phyloP scores from a whole-genome alignment of 371 early-diverging fungal genomes.

The Mucor indicus region DNA sequence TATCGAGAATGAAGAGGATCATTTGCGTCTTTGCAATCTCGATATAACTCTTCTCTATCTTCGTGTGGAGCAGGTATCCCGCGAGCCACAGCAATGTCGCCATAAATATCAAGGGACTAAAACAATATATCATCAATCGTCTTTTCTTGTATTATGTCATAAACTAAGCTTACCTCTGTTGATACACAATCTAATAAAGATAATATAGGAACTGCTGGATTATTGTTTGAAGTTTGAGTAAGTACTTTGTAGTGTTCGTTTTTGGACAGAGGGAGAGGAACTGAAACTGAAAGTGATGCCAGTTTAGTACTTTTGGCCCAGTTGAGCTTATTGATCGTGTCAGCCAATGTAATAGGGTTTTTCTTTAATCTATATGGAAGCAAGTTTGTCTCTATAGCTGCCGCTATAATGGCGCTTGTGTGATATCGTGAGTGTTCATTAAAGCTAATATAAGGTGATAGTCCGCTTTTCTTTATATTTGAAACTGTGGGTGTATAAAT shows the following conservation, averaged over 20 bases:
- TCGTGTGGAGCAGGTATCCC: conserved; percentile 22
- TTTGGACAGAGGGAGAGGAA: conserved; percentile 47
- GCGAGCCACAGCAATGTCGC: conserved; percentile 31
- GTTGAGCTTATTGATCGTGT: conserved; percentile 40
- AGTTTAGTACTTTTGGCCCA: conserved; percentile 48
- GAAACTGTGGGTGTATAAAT: conserved; percentile 34
- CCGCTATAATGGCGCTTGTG: conserved; percentile 64
- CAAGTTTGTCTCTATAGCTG: conserved; percentile 63
- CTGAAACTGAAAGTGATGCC: conserved; percentile 36
- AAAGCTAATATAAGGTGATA: conserved; percentile 24
- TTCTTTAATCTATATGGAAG: conserved; percentile 52
- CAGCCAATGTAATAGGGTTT: conserved; percentile 34
- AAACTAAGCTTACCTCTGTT: conserved; percentile 1
- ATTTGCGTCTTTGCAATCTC: conserved; percentile 11
- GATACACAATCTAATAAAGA: conserved; percentile 4
- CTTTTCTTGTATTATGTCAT: too few species aligned
- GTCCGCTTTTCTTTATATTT: conserved; percentile 21
- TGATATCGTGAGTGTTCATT: conserved; percentile 53
- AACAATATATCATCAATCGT: not conserved
- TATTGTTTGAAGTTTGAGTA: conserved; percentile 7
- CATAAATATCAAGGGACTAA: conserved; percentile 19
- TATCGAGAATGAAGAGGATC: conserved; percentile 17
- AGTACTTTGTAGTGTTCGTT: conserved; percentile 16
- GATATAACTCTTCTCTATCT: conserved; percentile 10
- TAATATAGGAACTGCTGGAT: conserved; percentile 4